Conservation (phyloP, 2,329 filamentous ascomycete species). For the Dothidotthia symphoricarpi region DNA sequence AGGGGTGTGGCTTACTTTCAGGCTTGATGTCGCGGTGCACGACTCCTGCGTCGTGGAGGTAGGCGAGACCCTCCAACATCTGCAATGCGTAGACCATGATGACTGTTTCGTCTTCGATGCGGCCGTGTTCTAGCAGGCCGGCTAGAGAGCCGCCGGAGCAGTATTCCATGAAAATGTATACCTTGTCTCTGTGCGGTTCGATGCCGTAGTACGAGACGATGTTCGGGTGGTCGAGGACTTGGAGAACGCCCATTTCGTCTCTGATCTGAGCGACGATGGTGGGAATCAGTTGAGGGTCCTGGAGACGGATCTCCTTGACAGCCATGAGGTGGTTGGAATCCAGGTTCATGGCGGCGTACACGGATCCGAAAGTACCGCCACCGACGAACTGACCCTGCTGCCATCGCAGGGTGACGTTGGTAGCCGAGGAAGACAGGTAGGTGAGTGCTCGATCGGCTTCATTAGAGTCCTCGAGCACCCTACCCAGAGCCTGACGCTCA, state of each 20-base stretch:
- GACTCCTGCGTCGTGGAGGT: conserved; percentile 87
- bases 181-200: conserved; percentile 95
- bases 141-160: conserved; percentile 93
- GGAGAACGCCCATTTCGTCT: conserved; percentile 95
- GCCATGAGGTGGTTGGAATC: conserved; percentile 97
- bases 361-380: conserved; percentile 93
- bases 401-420: conserved; percentile 94
- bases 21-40: conserved; percentile 98
- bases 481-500: conserved; percentile 82
- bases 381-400: conserved; percentile 98
- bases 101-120: conserved; percentile 96
- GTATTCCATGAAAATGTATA: conserved; percentile 99
- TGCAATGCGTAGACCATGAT: conserved; percentile 96
- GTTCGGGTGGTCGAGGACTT: conserved; percentile 94
- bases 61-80: conserved; percentile 88
- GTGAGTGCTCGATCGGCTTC: conserved; percentile 94
- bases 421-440: conserved; percentile 88
- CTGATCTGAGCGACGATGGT: conserved; percentile 90
- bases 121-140: conserved; percentile 84
- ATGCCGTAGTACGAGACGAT: conserved; percentile 98
- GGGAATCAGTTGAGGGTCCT: conserved; percentile 94
- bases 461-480: conserved; percentile 89
- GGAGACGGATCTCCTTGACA: conserved; percentile 95
- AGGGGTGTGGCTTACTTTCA: conserved; percentile 66
- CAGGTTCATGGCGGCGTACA: conserved; percentile 95